A percentile compares a stretch with the other conserved stretches of the same genome.
phyloP scores from a whole-genome alignment of 768 basidiomycete species.

The Russula compacta region DNA sequence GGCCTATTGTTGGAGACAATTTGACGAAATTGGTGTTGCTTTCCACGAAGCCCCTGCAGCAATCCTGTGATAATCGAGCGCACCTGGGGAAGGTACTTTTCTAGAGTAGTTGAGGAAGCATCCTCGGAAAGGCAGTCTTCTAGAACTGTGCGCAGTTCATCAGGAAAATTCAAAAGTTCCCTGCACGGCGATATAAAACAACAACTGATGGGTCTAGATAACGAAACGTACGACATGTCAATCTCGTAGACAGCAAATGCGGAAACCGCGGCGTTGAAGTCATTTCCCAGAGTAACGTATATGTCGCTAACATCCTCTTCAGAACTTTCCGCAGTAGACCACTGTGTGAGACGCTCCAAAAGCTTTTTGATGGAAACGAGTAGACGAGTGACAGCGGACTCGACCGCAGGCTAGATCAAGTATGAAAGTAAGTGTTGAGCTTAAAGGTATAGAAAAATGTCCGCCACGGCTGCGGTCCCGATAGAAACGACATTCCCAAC shows the following conservation, averaged over 20 bases:
- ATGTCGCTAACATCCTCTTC: conserved; percentile 90
- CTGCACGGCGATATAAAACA: conserved; percentile 32
- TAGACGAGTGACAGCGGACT: conserved; percentile 85
- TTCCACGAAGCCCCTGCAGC: conserved; percentile 85
- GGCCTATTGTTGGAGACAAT: conserved; percentile 56
- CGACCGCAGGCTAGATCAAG: conserved; percentile 57
- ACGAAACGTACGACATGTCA: conserved; percentile 63
- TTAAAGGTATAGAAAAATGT: no score
- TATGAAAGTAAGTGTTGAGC: background rate
- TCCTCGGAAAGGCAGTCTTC: conserved; percentile 91
- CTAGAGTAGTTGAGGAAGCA: conserved; percentile 75
- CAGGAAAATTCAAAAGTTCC: conserved; percentile 80
- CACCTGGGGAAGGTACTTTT: conserved; percentile 83
- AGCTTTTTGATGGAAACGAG: conserved; percentile 92
- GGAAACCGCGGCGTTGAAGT: conserved; percentile 89
- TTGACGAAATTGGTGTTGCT: conserved; percentile 82
- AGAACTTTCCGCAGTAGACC: conserved; percentile 64
- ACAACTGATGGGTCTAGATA: background rate
- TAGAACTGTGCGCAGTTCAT: conserved; percentile 79
- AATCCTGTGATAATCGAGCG: conserved; percentile 87
- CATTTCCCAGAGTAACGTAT: conserved; percentile 93
- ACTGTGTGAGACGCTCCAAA: conserved; percentile 80
- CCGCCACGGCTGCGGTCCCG: background rate
- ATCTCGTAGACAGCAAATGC: conserved; percentile 83
- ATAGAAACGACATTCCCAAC: background rate